Evolutionary conservation across 2,329 filamentous ascomycete genomes (phyloP).

Genomic region (Clonostachys chloroleuca): DNA sequence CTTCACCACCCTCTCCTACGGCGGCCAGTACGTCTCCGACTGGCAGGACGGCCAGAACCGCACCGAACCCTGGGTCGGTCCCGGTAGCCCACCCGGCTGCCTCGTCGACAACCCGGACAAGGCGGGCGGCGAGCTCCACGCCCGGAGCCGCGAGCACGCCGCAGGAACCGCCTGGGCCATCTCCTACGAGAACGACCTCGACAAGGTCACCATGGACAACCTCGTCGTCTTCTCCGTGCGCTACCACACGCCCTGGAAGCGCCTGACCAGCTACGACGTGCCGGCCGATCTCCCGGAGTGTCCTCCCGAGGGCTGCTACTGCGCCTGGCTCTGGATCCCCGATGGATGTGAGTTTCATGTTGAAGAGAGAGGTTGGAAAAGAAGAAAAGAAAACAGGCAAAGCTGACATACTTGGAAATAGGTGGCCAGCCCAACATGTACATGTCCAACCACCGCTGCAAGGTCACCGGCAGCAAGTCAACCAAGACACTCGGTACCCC

Average conservation of each 20-base stretch:
- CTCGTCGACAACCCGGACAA: conserved; percentile 17
- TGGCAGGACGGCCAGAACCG: conserved; percentile 43
- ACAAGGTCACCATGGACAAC: conserved; percentile 42
- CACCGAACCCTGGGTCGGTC: conserved; percentile 37
- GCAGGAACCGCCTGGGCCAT: conserved; percentile 46
- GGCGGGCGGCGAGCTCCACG: conserved; percentile 37
- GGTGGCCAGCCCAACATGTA: conserved; percentile 20
- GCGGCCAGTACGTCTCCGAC: conserved; percentile 25
- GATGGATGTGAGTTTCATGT: conserved; percentile 6
- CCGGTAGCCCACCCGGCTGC: conserved; percentile 13
- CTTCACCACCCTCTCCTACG: conserved; percentile 39
- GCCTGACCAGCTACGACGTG: conserved; percentile 10
- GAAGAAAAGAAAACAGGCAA: not conserved
- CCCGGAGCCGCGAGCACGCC: conserved; percentile 32
- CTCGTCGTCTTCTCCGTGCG: conserved; percentile 44
- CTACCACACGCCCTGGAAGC: conserved; percentile 20
- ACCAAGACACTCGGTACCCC: conserved; percentile 27
- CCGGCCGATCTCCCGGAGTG: conserved; percentile 12
- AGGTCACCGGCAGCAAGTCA: conserved; percentile 32
- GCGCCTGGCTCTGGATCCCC: conserved; percentile 15
- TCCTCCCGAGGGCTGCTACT: conserved; percentile 13
- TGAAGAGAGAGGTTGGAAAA: not conserved
- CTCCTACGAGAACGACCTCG: conserved; percentile 40
- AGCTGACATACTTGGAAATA: not conserved
- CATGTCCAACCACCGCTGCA: conserved; percentile 42